Evolutionary conservation across 2,329 filamentous ascomycete genomes (phyloP), one percentile per base, ranked within the genome.

Genomic region (Beauveria brongniartii): DNA sequence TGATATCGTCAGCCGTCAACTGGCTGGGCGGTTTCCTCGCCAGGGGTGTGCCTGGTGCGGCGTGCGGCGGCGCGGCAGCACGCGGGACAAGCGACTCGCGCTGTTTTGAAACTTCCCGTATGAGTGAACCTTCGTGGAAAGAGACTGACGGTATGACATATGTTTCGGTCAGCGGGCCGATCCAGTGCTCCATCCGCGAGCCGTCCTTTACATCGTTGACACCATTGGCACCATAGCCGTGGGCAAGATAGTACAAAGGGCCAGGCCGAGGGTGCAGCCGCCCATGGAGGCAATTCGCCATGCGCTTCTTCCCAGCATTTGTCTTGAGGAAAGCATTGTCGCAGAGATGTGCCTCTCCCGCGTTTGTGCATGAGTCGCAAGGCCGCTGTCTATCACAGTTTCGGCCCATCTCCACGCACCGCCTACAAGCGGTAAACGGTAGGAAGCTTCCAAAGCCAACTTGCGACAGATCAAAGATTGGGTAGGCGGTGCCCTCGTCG

Each of bases 321-420:
- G 57, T 58, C 16, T 65, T 55, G 8, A 64, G 67, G 12, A 64
- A 65, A 22, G 63, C 44, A n/a, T 55, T 60, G 5, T 61, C 62
- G 34, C 57, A 66, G 6, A n/a, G 24, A 16, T 68, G 63, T 18
- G 66, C 67, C 9, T 65, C 61, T 3, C 59, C 63, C 22, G 61
- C 40, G 8, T 56, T 22, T 12, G 63, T 59, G 65, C 74, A 76
- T 4, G 68, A 71, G 55, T 75, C 71, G 60, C 74, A 76, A 1
- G 74, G 74, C 22, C 73, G 68, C 58, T 73, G 72, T 1, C 70
- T 69, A 53, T 76, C 74, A 61, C 74, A 76, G 56, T 68, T 65
- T 1, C 67, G 52, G 3, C 63, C 63, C 7, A 47, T 65, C 1
- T 58, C 43, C 4, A 55, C 16, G 63, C 72, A 74, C 18, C 61